Percentiles rank a stretch among this genome's conserved stretches.
phyloP scores from a whole-genome alignment of 768 basidiomycete genomes.

The Leccinum uliginosum region DNA sequence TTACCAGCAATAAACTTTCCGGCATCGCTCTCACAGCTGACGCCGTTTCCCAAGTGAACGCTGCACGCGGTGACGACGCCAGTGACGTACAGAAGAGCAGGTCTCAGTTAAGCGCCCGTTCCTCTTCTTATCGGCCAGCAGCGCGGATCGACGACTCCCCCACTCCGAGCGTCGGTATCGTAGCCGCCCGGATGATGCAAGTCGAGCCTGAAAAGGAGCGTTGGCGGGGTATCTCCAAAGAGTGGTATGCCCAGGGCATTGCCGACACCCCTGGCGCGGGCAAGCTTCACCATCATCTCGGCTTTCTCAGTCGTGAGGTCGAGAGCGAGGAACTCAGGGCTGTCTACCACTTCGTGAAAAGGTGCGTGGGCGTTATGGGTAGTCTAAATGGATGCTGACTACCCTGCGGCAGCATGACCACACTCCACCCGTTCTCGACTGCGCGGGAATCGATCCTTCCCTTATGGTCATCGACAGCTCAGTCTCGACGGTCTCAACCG shows the following conservation, averaged over 20 bases:
- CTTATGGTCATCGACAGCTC: conserved; percentile 73
- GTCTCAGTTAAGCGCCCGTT: conserved; percentile 21
- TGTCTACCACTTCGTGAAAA: conserved; percentile 93
- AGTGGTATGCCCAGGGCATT: conserved; percentile 90
- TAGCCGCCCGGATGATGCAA: conserved; percentile 76
- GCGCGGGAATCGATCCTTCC: conserved; percentile 88
- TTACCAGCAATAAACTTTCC: conserved; percentile 45
- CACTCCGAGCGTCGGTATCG: conserved; percentile 77
- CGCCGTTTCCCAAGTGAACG: conserved; percentile 47
- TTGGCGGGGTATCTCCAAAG: conserved; percentile 84
- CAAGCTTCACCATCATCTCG: conserved; percentile 91
- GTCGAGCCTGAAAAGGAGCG: conserved; percentile 89
- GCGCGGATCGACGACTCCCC: conserved; percentile 62
- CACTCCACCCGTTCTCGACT: conserved; percentile 79
- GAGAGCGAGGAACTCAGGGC: conserved; percentile 78
- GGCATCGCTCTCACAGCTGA: conserved; percentile 49
- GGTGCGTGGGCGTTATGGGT: conserved; percentile 44
- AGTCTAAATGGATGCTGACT: conserved; percentile 3
- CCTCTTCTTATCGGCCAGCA: conserved; percentile 44
- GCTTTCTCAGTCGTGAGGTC: conserved; percentile 78
- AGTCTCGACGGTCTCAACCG: conserved; percentile 63
- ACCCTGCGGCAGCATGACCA: conserved; percentile 67
- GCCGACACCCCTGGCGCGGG: conserved; percentile 91
- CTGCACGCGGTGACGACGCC: conserved; percentile 25
- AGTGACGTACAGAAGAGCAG: conserved; percentile 35